Base-by-base conservation (phyloP, 805 yeast genomes). In the Candida patagonica region DNA sequence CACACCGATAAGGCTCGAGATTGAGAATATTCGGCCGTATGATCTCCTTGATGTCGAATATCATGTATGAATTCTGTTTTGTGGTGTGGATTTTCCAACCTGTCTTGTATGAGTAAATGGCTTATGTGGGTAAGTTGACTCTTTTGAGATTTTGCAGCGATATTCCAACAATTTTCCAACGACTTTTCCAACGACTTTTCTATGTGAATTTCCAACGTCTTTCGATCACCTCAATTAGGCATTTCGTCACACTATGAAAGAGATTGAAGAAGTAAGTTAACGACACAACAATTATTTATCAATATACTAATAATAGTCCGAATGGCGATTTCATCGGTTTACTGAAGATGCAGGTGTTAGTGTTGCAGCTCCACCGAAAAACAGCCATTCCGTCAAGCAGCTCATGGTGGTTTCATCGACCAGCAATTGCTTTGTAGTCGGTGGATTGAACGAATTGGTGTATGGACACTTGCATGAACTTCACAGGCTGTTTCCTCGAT, bases 1-100 rank as follows among this genome's bases (percentile, higher is more conserved):
- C 98, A 62, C 98, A 92, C 39, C 95, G 73, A 60, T 92, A 92
- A 6, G 98, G 97, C 65, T 82, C 87, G 41, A 92, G 68, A 2
- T 73, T 62, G 43, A 75, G 70, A 43, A 92, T 86, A 51, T 89
- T 92, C 16, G 96, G 95, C 61, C 98, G 72, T 2, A 84, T 80
- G 25, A 87, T 62, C 6, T 71, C 67, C 30, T 66, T 61, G 23
- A 80, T 57, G 50, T 76, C 70, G 53, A 78, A 75, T 6, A 57
- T 40, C 6, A 29, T 29, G 10, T 15, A 15, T 12, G 13, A 29
- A 29, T 10, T 29, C 3, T 29, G 17, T 29, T 15, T 10, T 5
- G 15, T 10, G 19, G 15, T n/a, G n/a, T n/a, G n/a, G n/a, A n/a
- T n/a, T n/a, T n/a, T n/a, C n/a, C n/a, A n/a, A n/a, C n/a, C n/a